These are phyloP conservation scores for Camelina laxa DNA, from an alignment of 345 rosid species.

Conservation along the genomic window DNA sequence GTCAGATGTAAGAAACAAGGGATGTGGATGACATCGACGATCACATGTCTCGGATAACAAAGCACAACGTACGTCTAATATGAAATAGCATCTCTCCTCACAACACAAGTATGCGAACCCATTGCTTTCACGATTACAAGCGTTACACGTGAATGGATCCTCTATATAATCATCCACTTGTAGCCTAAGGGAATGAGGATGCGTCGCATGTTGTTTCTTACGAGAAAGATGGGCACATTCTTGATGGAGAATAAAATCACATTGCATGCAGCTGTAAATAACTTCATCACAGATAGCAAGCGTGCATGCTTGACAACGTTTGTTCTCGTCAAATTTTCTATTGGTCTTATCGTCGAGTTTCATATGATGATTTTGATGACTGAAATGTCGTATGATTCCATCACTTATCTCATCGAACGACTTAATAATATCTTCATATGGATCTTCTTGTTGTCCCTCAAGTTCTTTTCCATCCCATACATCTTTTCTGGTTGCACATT, in stretches of 20 bases:
- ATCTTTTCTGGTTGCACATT: constrained; percentile 24
- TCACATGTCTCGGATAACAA: constrained; percentile 6
- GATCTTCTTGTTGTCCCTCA: not conserved
- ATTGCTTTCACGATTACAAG: fast-evolving
- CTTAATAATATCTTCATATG: not conserved
- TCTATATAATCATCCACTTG: not conserved
- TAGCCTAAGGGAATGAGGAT: constrained; percentile 15
- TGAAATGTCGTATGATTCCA: not conserved
- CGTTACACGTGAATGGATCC: fast-evolving
- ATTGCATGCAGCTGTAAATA: too few relatives aligned
- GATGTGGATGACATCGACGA: constrained; percentile 10
- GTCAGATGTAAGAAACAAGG: not conserved
- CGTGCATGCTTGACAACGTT: constrained; percentile 29
- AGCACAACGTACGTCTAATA: not conserved
- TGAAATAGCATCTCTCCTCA: too few relatives aligned
- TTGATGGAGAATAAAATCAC: constrained; percentile 33
- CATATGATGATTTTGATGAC: constrained; percentile 29
- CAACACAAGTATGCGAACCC: constrained; percentile 17
- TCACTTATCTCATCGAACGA: constrained; percentile 1
- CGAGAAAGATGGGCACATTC: constrained; percentile 38
- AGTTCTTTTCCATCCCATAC: constrained; percentile 37
- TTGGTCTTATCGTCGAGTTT: not conserved
- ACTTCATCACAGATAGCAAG: too few relatives aligned
- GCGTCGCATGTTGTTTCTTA: constrained; percentile 3
- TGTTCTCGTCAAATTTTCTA: not conserved